Evolutionary conservation across 345 rosid genomes (phyloP).

Genomic region (Atalantia buxifolia): DNA sequence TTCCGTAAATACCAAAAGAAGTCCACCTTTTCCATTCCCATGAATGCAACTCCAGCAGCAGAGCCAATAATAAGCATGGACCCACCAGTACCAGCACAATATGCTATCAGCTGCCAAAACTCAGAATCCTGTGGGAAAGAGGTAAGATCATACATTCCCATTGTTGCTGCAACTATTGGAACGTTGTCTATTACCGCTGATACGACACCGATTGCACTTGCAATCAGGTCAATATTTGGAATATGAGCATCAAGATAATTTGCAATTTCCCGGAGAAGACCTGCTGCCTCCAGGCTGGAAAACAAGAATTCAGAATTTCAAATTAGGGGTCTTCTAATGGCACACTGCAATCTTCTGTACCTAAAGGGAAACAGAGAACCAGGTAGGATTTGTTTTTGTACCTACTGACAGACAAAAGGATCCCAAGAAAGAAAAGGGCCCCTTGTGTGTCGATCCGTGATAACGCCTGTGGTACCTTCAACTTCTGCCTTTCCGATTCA

Average conservation of each 20-base stretch:
- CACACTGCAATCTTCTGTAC: background rate
- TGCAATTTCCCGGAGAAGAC: slow-evolving; percentile 86
- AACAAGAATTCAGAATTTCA: background rate
- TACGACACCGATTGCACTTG: slow-evolving; percentile 77
- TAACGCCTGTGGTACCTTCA: slow-evolving; percentile 95
- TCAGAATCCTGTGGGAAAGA: slow-evolving; percentile 80
- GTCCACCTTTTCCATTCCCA: slow-evolving; percentile 99
- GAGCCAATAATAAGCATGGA: slow-evolving; percentile 92
- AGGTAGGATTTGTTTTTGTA: slow-evolving; percentile 16
- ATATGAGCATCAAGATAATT: slow-evolving; percentile 87
- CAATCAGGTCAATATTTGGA: slow-evolving; percentile 67
- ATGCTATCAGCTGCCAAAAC: slow-evolving; percentile 96
- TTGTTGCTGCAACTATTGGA: slow-evolving; percentile 92
- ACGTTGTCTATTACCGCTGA: slow-evolving; percentile 93
- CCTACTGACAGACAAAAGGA: slow-evolving; percentile 93
- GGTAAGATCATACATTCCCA: slow-evolving; percentile 94
- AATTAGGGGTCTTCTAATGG: background rate
- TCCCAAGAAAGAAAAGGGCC: slow-evolving; percentile 90
- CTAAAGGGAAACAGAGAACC: slow-evolving; percentile 1
- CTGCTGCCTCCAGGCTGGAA: slow-evolving; percentile 86
- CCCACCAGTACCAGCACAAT: slow-evolving; percentile 94
- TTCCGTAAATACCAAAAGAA: slow-evolving; percentile 95
- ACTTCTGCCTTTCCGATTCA: slow-evolving; percentile 81
- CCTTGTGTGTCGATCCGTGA: slow-evolving; percentile 95
- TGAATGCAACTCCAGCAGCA: slow-evolving; percentile 95